A percentile compares a stretch with the other conserved stretches of the same genome.
Evolutionary conservation across 805 yeast species (phyloP).

Genomic region (Zygosaccharomyces siamensis): DNA sequence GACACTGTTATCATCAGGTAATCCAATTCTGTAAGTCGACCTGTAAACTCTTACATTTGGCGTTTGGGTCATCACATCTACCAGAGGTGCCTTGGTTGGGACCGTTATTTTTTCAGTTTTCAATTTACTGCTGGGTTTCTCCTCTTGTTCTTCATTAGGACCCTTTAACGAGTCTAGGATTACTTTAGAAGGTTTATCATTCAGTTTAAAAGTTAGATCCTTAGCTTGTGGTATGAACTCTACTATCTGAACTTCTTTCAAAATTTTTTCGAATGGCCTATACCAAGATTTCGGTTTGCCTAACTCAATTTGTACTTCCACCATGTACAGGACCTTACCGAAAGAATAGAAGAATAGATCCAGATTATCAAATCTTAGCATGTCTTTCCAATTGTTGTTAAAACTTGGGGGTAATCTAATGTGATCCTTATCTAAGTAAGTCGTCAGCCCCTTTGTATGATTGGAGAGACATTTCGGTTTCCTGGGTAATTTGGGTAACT

Average conservation of each 20-base stretch:
- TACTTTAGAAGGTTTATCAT: slow-evolving; percentile 5
- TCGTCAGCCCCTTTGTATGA: slow-evolving; percentile 21
- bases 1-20: slow-evolving; percentile 18
- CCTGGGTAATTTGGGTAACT: slow-evolving; percentile 25
- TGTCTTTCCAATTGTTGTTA: slow-evolving; percentile 25
- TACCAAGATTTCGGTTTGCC: slow-evolving; percentile 31
- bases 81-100: slow-evolving; percentile 2
- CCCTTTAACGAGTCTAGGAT: not conserved
- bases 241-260: slow-evolving; percentile 19
- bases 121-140: slow-evolving; percentile 8
- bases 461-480: slow-evolving; percentile 26
- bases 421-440: slow-evolving; percentile 21
- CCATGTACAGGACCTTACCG: slow-evolving; percentile 28
- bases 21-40: slow-evolving; percentile 20
- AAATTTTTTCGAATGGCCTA: slow-evolving; percentile 26
- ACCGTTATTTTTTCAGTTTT: slow-evolving; percentile 1
- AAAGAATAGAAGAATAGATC: slow-evolving; percentile 28
- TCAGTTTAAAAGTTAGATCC: slow-evolving; percentile 18
- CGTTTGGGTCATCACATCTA: slow-evolving; percentile 1
- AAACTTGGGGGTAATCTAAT: slow-evolving; percentile 31
- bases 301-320: slow-evolving; percentile 27
- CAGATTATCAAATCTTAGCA: slow-evolving; percentile 23
- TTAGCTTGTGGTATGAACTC: slow-evolving; percentile 28
- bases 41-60: slow-evolving; percentile 10
- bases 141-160: not conserved